phyloP scores from a whole-genome alignment of 148 eudicot species.

The Rhododendron ovatum region DNA sequence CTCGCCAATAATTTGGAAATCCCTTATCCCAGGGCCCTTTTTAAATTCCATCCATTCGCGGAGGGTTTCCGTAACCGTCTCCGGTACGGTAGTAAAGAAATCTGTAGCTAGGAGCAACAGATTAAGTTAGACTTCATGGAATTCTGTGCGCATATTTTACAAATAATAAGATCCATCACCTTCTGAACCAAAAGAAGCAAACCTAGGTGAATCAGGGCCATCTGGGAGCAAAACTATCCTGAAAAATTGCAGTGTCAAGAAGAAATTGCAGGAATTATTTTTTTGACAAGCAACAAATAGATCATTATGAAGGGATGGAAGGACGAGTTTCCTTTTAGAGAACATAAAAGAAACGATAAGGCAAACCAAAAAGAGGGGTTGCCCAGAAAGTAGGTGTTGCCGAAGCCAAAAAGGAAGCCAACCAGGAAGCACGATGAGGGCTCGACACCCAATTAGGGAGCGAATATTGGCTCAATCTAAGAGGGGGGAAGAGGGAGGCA shows the following conservation, averaged over 20 bases:
- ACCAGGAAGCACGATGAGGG: neutral
- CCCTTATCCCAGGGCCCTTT: conserved; percentile 81
- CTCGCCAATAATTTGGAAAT: conserved; percentile 82
- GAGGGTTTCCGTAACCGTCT: too few species aligned
- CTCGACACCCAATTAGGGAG: neutral
- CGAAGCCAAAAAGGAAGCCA: neutral
- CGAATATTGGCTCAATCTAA: neutral
- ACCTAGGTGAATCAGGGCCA: conserved; percentile 16
- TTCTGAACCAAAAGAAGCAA: conserved; percentile 28
- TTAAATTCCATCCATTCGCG: conserved; percentile 17
- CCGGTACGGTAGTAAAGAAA: too few species aligned
- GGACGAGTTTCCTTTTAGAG: neutral
- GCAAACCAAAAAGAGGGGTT: neutral
- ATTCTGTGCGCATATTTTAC: neutral
- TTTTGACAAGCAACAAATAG: neutral
- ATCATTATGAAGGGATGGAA: neutral
- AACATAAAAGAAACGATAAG: neutral
- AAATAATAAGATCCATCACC: conserved; percentile 24
- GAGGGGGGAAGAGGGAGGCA: neutral
- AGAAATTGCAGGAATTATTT: neutral
- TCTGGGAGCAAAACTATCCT: conserved; percentile 19
- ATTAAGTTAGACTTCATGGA: conserved; percentile 6
- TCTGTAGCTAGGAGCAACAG: neutral
- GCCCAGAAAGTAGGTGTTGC: neutral
- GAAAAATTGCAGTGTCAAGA: conserved; percentile 5